phyloP scores from a whole-genome alignment of 2,329 filamentous ascomycete genomes.

The Helminthosporium solani region DNA sequence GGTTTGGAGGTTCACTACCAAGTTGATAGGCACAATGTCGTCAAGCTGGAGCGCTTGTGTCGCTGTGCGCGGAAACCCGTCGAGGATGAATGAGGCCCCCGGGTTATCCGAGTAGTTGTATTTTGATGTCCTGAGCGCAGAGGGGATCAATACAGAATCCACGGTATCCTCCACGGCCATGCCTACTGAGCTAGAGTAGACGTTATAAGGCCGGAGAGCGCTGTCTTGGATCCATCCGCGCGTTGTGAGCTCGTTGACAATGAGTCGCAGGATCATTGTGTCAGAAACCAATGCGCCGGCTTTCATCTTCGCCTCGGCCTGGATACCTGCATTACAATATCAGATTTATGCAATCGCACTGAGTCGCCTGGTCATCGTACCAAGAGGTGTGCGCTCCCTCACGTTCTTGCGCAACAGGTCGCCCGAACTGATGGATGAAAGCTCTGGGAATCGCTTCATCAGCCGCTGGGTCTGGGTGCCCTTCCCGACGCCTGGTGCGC shows the following conservation, averaged over 20 bases:
- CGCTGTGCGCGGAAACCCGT: conserved; percentile 91
- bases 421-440: conserved; percentile 90
- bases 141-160: conserved; percentile 46
- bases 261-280: conserved; percentile 85
- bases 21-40: conserved; percentile 84
- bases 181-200: conserved; percentile 43
- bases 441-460: conserved; percentile 80
- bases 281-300: conserved; percentile 88
- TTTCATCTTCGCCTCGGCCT: conserved; percentile 87
- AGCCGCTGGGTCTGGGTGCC: conserved; percentile 92
- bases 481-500: conserved; percentile 95
- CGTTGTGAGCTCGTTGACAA: conserved; percentile 81
- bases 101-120: conserved; percentile 65
- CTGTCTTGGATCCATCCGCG: conserved; percentile 74
- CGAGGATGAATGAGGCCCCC: conserved; percentile 85
- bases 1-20: conserved; percentile 83
- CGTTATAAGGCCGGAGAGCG: conserved; percentile 49
- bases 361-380: conserved; percentile 53
- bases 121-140: conserved; percentile 34
- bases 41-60: conserved; percentile 77
- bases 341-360: conserved; percentile 12
- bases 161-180: conserved; percentile 35
- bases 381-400: conserved; percentile 79
- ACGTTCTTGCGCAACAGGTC: conserved; percentile 93
- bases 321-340: conserved; percentile 67